Conservation (phyloP, 2,329 filamentous ascomycete species). For the Shiraia bambusicola region DNA sequence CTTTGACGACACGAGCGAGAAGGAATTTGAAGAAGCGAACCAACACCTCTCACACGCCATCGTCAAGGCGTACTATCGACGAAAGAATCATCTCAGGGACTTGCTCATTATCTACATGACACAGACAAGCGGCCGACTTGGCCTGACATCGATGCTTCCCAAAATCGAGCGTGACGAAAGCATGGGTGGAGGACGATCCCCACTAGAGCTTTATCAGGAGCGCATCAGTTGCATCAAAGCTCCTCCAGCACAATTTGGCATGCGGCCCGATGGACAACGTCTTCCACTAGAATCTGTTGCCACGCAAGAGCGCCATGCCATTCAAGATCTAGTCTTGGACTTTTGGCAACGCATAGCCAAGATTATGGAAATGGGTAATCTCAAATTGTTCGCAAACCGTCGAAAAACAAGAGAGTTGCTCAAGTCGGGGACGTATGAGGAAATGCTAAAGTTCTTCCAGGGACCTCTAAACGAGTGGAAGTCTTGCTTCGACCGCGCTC, state of each 20-base stretch:
- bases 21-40: constrained; percentile 52
- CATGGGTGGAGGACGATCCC: constrained; percentile 27
- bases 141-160: constrained; percentile 92
- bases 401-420: constrained; percentile 88
- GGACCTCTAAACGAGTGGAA: constrained; percentile 78
- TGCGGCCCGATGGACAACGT: constrained; percentile 39
- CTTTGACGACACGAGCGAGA: constrained; percentile 84
- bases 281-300: constrained; percentile 40
- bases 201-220: constrained; percentile 39
- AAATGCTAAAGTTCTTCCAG: constrained; percentile 77
- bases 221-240: constrained; percentile 40
- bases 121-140: constrained; percentile 88
- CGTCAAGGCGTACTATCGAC: constrained; percentile 73
- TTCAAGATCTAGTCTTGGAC: constrained; percentile 64
- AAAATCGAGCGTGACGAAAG: constrained; percentile 38
- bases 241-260: constrained; percentile 39
- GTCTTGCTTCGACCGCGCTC: constrained; percentile 76
- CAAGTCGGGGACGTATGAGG: constrained; percentile 79
- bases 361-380: constrained; percentile 87
- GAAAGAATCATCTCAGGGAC: constrained; percentile 79
- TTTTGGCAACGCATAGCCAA: constrained; percentile 94
- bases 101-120: constrained; percentile 88
- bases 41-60: constrained; percentile 52
- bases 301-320: constrained; percentile 40
- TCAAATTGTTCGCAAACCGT: constrained; percentile 82